Evolutionary conservation across 768 basidiomycete species (phyloP).

Genomic region (Psilocybe cubensis): DNA sequence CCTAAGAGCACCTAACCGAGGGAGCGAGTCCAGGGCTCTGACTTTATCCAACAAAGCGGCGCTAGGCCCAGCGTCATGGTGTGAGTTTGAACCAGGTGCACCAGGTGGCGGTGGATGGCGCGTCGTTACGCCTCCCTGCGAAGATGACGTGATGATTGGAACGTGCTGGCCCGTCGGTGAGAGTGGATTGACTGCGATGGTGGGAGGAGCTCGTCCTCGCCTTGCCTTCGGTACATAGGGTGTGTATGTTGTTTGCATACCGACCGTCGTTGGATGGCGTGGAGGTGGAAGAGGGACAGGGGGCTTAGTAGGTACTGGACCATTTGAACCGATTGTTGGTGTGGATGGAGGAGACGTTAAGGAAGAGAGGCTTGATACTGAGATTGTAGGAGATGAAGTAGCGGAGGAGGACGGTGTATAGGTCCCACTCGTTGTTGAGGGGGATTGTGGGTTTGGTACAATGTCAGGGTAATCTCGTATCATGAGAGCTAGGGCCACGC

Average conservation of each 20-base stretch:
- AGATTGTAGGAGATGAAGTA: slow-evolving; percentile 41
- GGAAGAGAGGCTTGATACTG: slow-evolving; percentile 32
- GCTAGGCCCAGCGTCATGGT: slow-evolving; percentile 57
- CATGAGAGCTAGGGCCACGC: slow-evolving; percentile 93
- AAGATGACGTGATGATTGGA: slow-evolving; percentile 72
- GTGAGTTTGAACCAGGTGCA: slow-evolving; percentile 9
- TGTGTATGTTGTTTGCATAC: slow-evolving; percentile 76
- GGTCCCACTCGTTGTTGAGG: slow-evolving; percentile 28
- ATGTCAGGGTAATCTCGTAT: slow-evolving; percentile 94
- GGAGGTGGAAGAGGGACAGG: slow-evolving; percentile 41
- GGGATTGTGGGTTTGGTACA: slow-evolving; percentile 42
- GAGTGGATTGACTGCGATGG: slow-evolving; percentile 44
- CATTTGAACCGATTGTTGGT: slow-evolving; percentile 28
- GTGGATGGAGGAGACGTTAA: slow-evolving; percentile 33
- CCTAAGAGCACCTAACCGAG: slow-evolving; percentile 81
- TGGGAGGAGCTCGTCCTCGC: slow-evolving; percentile 44
- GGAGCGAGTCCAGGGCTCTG: slow-evolving; percentile 84
- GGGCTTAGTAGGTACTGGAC: slow-evolving; percentile 27
- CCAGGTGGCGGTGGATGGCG: slow-evolving; percentile 38
- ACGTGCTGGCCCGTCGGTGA: slow-evolving; percentile 49
- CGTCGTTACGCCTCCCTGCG: slow-evolving; percentile 55
- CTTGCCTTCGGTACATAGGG: slow-evolving; percentile 77
- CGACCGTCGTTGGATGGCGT: slow-evolving; percentile 45
- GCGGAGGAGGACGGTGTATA: slow-evolving; percentile 37
- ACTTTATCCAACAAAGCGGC: slow-evolving; percentile 87